Conservation (phyloP, 2,329 filamentous ascomycete species). For the Tolypocladium inflatum region DNA sequence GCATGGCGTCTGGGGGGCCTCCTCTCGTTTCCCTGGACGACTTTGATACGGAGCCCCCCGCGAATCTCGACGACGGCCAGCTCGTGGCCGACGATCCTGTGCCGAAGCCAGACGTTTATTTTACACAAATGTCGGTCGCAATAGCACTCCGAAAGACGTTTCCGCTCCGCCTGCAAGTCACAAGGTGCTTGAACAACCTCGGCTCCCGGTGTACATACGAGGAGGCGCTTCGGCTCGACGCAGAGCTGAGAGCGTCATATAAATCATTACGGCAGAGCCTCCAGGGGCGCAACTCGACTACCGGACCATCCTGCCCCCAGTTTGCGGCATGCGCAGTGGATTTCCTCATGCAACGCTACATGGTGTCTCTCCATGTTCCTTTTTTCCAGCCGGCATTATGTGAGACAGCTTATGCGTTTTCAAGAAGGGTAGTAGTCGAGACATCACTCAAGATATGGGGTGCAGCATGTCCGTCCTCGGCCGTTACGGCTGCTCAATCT, state of each 20-base stretch:
- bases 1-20: constrained; percentile 28
- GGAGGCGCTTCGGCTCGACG: constrained; percentile 33
- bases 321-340: not conserved
- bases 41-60: constrained; percentile 34
- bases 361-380: constrained; percentile 44
- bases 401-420: constrained; percentile 39
- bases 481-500: not conserved
- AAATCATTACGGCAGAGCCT: constrained; percentile 26
- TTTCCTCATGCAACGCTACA: not conserved
- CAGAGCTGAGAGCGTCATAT: constrained; percentile 31
- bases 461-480: not conserved
- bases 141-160: constrained; percentile 33
- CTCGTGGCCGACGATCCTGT: constrained; percentile 20
- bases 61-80: constrained; percentile 41
- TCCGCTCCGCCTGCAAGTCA: constrained; percentile 30
- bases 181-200: constrained; percentile 33
- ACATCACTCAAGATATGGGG: constrained; percentile 34
- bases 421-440: constrained; percentile 38
- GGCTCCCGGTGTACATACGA: constrained; percentile 27
- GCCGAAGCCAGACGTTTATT: constrained; percentile 21
- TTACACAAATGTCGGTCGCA: constrained; percentile 28
- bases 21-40: constrained; percentile 33
- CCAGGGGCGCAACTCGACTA: constrained; percentile 10
- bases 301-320: constrained; percentile 4
- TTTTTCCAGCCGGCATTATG: constrained; percentile 31